Evolutionary conservation across 1,284 basidiomycete genomes (phyloP), one percentile per base, ranked within the genome.

Genomic region (Puccinia polysora): DNA sequence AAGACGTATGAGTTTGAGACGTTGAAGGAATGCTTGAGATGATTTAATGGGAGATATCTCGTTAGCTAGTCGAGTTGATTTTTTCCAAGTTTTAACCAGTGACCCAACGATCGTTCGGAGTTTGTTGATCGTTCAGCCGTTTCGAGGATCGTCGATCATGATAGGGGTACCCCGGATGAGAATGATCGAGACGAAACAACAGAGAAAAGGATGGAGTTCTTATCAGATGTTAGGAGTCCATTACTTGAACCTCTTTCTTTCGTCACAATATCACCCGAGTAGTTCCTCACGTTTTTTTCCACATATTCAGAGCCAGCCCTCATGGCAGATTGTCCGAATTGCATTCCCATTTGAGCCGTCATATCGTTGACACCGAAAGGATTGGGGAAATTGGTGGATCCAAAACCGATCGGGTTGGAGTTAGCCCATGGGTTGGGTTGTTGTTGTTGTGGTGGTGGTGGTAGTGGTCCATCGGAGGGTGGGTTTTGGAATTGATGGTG

Each of bases 1-100:
- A 97, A 86, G 56, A 98, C 95, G 79, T 98, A 98, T 1, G 87
- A 89, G 80, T 97, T 97, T 25, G 91, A 94, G 15, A 98, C 96
- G 79, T 97, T 93, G 82, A 97, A 97, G 78, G 92, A 89, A 78
- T 93, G 89, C 79, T 97, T 97, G 73, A 97, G 83, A 47, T 88
- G 84, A 15, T 86, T 84, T 18, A 88, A 81, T 1, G 91, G 91
- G 65, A 91, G 83, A 60, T 83, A 81, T 8, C 88, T 86, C 14
- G 88, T 88, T 76, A 94, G 87, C 91, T 94, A 75, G 5, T 74
- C 56, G 50, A 36, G 20, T 20, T 28, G n/a, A n/a, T n/a, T n/a
- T n/a, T 49, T 67, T 45, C 7, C 45, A 32, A 23, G 45, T 50
- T 20, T 30, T 71, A 18, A 52, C 50, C 40, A 60, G 12, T 34